These are phyloP conservation scores for Nannochloropsis salina DNA, from an alignment of 108 stramenopile genomes.

Conservation along the genomic window DNA sequence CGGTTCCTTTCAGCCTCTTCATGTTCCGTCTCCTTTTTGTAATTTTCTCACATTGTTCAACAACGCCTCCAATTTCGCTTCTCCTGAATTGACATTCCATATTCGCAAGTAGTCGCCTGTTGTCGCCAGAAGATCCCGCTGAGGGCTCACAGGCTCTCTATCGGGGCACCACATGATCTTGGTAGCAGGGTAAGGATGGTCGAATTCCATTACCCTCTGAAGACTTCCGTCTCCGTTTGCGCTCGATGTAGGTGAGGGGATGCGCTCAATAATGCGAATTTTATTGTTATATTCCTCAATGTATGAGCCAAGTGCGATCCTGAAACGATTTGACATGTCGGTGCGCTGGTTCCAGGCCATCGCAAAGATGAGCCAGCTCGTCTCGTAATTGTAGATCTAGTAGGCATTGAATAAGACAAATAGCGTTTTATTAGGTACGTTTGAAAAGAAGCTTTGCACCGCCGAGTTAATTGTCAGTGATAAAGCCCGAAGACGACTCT, in stretches of 20 bases:
- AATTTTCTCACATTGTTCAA: slow-evolving; percentile 67
- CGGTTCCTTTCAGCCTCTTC: background rate
- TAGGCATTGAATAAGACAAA: no score
- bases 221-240: slow-evolving; percentile 40
- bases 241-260: background rate
- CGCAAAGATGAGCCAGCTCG: slow-evolving; percentile 90
- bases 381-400: slow-evolving; percentile 92
- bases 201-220: slow-evolving; percentile 44
- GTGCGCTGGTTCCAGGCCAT: slow-evolving; percentile 82
- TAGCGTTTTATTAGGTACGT: no score
- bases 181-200: slow-evolving; percentile 58
- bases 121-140: slow-evolving; percentile 83
- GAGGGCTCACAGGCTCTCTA: slow-evolving; percentile 57
- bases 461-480: no score
- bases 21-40: background rate
- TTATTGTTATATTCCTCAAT: slow-evolving; percentile 94
- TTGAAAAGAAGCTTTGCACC: no score
- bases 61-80: slow-evolving; percentile 70
- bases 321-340: slow-evolving; percentile 56
- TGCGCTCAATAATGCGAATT: slow-evolving; percentile 58
- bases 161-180: slow-evolving; percentile 52
- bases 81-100: slow-evolving; percentile 70
- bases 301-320: slow-evolving; percentile 89
- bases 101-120: slow-evolving; percentile 90
- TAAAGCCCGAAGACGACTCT: no score